Evolutionary conservation across 2,329 filamentous ascomycete genomes (phyloP).

Genomic region (Clonostachys solani): DNA sequence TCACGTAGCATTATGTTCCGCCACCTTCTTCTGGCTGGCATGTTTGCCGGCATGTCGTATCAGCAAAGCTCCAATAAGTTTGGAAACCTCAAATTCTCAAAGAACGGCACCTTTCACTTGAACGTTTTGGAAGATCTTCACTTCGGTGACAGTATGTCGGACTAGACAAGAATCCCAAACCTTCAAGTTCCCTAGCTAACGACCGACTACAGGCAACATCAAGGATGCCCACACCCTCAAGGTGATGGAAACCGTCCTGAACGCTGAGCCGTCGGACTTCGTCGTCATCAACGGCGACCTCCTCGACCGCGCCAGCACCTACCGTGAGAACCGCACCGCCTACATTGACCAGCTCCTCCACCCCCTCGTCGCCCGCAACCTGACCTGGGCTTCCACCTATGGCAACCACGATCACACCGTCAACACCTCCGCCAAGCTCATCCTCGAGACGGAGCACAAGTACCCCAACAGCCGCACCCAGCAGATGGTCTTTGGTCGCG

Average conservation of each 20-base stretch:
- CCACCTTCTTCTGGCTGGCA: too few relatives aligned
- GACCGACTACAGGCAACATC: slow-evolving; percentile 48
- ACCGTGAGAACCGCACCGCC: slow-evolving; percentile 43
- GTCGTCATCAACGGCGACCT: slow-evolving; percentile 70
- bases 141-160: slow-evolving; percentile 59
- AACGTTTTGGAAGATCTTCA: slow-evolving; percentile 67
- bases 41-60: too few relatives aligned
- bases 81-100: slow-evolving; percentile 22
- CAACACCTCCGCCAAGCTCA: slow-evolving; percentile 45
- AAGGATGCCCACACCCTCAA: slow-evolving; percentile 52
- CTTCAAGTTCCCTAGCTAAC: slow-evolving; percentile 31
- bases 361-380: slow-evolving; percentile 48
- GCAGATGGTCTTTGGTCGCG: slow-evolving; percentile 27
- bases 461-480: slow-evolving; percentile 31
- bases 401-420: slow-evolving; percentile 65
- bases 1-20: too few relatives aligned
- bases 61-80: not conserved
- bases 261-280: slow-evolving; percentile 50
- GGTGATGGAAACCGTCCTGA: slow-evolving; percentile 55
- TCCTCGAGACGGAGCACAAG: slow-evolving; percentile 33
- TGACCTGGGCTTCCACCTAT: slow-evolving; percentile 65
- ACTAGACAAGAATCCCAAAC: not conserved
- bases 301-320: slow-evolving; percentile 63
- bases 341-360: slow-evolving; percentile 57
- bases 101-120: slow-evolving; percentile 44